Evolutionary conservation across 2,329 filamentous ascomycete genomes (phyloP).

Genomic region (Beauveria bassiana): DNA sequence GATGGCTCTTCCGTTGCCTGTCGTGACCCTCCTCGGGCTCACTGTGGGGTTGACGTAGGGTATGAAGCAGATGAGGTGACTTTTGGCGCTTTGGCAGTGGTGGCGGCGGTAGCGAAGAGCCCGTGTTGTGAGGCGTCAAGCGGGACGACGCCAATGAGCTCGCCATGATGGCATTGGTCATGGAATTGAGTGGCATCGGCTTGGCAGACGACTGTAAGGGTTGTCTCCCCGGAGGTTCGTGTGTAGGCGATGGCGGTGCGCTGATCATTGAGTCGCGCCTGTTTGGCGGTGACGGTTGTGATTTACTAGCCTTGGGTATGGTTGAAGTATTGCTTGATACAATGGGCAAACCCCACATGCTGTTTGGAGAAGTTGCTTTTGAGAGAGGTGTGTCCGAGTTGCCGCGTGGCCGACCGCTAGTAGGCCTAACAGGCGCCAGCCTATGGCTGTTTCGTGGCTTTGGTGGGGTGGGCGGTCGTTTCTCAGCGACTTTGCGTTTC

Average conservation of each 20-base stretch:
- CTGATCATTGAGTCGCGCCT: slow-evolving; percentile 18
- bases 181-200: slow-evolving; percentile 50
- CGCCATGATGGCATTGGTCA: slow-evolving; percentile 68
- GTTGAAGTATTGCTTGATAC: slow-evolving; percentile 7
- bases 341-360: slow-evolving; percentile 10
- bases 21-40: slow-evolving; percentile 47
- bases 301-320: slow-evolving; percentile 6
- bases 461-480: slow-evolving; percentile 28
- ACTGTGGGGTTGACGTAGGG: slow-evolving; percentile 50
- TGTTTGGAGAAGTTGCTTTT: slow-evolving; percentile 5
- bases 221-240: slow-evolving; percentile 22
- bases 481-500: slow-evolving; percentile 18
- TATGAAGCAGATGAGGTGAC: slow-evolving; percentile 53
- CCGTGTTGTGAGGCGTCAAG: slow-evolving; percentile 32
- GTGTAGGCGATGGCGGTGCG: slow-evolving; percentile 29
- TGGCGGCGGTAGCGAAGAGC: slow-evolving; percentile 26
- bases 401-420: slow-evolving; percentile 10
- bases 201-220: slow-evolving; percentile 23
- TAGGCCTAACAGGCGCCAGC: background rate
- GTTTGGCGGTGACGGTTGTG: slow-evolving; percentile 14
- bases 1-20: slow-evolving; percentile 40
- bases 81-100: slow-evolving; percentile 35
- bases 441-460: slow-evolving; percentile 24
- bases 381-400: slow-evolving; percentile 13
- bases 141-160: slow-evolving; percentile 63